A percentile compares a stretch with the other conserved stretches of the same genome.
Conservation (phyloP, 2,329 filamentous ascomycete species). For the Myriosclerotinia curreyana region DNA sequence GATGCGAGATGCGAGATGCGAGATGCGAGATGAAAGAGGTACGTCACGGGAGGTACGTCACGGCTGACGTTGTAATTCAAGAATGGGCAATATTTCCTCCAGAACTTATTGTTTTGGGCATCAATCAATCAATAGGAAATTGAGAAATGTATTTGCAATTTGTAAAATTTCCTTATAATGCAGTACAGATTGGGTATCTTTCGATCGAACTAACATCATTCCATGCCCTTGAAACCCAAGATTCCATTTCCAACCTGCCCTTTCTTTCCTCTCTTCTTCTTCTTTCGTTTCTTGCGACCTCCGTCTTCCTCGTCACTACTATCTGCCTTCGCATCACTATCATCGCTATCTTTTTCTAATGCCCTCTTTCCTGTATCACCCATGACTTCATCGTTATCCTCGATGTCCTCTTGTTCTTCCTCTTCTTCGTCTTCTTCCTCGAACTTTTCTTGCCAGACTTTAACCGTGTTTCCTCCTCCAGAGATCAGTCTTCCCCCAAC, state of each 20-base stretch:
- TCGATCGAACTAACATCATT: slow-evolving; percentile 25
- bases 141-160: not conserved
- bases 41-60: too few species aligned
- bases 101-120: not conserved
- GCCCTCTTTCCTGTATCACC: slow-evolving; percentile 34
- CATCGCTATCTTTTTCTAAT: slow-evolving; percentile 31
- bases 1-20: too few species aligned
- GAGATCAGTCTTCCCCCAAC: slow-evolving; percentile 82
- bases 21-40: too few species aligned
- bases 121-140: not conserved
- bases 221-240: slow-evolving; percentile 37
- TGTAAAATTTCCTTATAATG: not conserved
- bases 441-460: slow-evolving; percentile 82
- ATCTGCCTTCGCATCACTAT: slow-evolving; percentile 39
- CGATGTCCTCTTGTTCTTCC: slow-evolving; percentile 43
- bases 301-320: slow-evolving; percentile 39
- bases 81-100: too few species aligned
- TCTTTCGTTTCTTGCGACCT: slow-evolving; percentile 35
- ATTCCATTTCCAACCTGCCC: slow-evolving; percentile 38
- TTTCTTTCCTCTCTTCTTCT: slow-evolving; percentile 38
- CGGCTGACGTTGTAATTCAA: too few species aligned
- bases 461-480: slow-evolving; percentile 79
- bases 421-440: slow-evolving; percentile 48
- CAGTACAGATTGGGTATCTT: slow-evolving; percentile 13
- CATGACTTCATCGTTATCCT: slow-evolving; percentile 45